Evolutionary conservation across 2,329 filamentous ascomycete genomes (phyloP), one percentile per base, ranked within the genome.

Genomic region (Aspergillus nomiae): DNA sequence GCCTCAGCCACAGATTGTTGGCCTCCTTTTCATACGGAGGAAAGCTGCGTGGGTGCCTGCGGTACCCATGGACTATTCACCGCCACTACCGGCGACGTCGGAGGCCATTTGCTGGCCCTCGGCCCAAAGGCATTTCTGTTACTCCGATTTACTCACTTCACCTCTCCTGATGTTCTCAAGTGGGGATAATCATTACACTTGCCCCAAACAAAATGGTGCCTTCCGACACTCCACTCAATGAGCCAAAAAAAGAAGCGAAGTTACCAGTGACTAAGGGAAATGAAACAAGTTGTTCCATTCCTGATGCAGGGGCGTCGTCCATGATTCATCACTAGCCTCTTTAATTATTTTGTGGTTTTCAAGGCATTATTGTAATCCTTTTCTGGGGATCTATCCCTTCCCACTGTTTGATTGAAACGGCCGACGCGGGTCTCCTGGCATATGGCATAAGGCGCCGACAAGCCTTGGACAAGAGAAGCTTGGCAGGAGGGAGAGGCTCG

Each of bases 391-490:
- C 26, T 24, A 1, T 26, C 0, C 26, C 2, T 56, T 34, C 53
- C 21, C 21, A 55, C 21, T 16, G 30, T 55, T 55, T 46, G n/a
- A 8, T 46, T 24, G 43, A 24, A 26, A 19, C 8, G 10, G 26
- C 10, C 2, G 46, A 32, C 30, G 6, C 34, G 24, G 43, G 45
- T 46, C 30, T 51, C 46, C 26, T 51, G 24, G n/a, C 58, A 16
- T 51, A 59, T 59, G 67, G 67, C 62, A 61, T 70, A 71, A 58
- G 69, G 67, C 70, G 60, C 53, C 32, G 63, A 68, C 69, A 73
- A 73, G 69, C 70, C 65, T 73, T 65, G 16, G 63, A 67, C 64
- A 64, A 65, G 62, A 60, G 67, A 69, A 70, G 67, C 71, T 73
- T 73, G 67, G 70, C 62, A 32, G 7, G 8, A 36, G n/a, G 4